phyloP scores from a whole-genome alignment of 768 basidiomycete species.

The Rhodocollybia butyracea region DNA sequence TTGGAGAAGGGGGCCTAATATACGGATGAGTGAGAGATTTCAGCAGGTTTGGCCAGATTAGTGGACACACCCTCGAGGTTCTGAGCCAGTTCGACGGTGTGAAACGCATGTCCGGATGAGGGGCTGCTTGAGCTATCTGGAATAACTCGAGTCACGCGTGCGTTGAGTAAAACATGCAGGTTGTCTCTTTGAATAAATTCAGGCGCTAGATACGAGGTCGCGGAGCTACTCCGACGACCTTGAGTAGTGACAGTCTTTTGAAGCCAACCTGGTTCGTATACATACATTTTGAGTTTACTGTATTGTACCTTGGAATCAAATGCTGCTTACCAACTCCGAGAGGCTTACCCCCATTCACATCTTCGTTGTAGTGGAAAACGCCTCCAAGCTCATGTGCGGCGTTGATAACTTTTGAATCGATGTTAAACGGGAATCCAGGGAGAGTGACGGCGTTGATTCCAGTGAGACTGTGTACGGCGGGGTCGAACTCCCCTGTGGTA shows the following conservation, averaged over 20 bases:
- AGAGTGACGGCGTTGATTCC: constrained; percentile 18
- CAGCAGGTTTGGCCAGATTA: too few species aligned
- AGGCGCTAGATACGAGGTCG: too few species aligned
- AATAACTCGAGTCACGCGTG: constrained; percentile 4
- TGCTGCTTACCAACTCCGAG: constrained; percentile 26
- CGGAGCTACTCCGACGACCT: too few species aligned
- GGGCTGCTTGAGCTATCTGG: not conserved
- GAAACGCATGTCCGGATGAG: not conserved
- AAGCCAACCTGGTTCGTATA: constrained; percentile 12
- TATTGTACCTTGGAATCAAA: too few species aligned
- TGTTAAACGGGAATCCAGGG: constrained; percentile 9
- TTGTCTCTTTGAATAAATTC: too few species aligned
- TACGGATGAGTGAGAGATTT: too few species aligned
- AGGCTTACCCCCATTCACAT: constrained; percentile 24
- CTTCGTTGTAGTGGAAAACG: constrained; percentile 25
- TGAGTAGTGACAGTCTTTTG: constrained; percentile 8
- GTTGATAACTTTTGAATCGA: constrained; percentile 15
- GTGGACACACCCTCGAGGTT: not conserved
- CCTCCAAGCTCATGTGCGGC: constrained; percentile 15
- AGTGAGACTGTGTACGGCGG: constrained; percentile 17
- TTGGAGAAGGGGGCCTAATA: not conserved
- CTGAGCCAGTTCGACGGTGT: constrained; percentile 10
- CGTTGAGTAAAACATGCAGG: too few species aligned
- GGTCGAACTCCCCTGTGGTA: constrained; percentile 19
- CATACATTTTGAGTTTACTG: too few species aligned